Evolutionary conservation across 2,329 filamentous ascomycete genomes (phyloP).

Genomic region (Pestalotiopsis sp.): DNA sequence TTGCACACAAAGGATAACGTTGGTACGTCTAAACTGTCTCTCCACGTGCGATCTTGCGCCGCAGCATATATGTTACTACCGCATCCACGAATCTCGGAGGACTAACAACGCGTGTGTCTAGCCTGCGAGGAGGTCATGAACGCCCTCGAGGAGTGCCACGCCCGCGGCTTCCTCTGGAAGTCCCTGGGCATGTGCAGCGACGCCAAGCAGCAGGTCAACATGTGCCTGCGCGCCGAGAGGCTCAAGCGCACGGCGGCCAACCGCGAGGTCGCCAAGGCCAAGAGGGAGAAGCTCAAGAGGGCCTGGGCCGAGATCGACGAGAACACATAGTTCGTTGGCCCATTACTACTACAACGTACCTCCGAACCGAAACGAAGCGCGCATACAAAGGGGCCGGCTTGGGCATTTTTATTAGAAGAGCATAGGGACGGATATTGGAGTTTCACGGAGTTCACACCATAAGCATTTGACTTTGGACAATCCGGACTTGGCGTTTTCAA

Average conservation of each 20-base stretch:
- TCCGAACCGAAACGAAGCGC: neutral
- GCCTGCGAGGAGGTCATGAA: slow-evolving; percentile 94
- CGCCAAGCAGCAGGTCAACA: slow-evolving; percentile 79
- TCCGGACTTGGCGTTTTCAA: neutral
- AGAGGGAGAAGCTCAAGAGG: slow-evolving; percentile 73
- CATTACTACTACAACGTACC: too few relatives aligned
- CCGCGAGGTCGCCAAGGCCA: slow-evolving; percentile 66
- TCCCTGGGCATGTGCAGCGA: slow-evolving; percentile 87
- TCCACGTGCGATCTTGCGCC: neutral
- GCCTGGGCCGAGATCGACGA: slow-evolving; percentile 78
- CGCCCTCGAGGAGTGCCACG: slow-evolving; percentile 93
- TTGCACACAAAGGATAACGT: slow-evolving; percentile 89
- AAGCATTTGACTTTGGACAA: neutral
- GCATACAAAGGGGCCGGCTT: neutral
- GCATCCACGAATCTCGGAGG: too few relatives aligned
- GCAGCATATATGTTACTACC: neutral
- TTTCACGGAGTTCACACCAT: slow-evolving; percentile 14
- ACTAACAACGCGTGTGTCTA: slow-evolving; percentile 37
- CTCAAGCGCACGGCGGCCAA: slow-evolving; percentile 77
- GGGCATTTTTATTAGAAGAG: neutral
- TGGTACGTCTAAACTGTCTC: slow-evolving; percentile 52
- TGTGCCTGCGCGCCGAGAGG: slow-evolving; percentile 80
- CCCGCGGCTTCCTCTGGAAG: slow-evolving; percentile 89
- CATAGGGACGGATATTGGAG: slow-evolving; percentile 15
- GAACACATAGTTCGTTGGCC: slow-evolving; percentile 53